Evolutionary conservation across 257 asterid genomes (phyloP), one percentile per base, ranked within the genome.

Genomic region (Przewalskia tangutica): DNA sequence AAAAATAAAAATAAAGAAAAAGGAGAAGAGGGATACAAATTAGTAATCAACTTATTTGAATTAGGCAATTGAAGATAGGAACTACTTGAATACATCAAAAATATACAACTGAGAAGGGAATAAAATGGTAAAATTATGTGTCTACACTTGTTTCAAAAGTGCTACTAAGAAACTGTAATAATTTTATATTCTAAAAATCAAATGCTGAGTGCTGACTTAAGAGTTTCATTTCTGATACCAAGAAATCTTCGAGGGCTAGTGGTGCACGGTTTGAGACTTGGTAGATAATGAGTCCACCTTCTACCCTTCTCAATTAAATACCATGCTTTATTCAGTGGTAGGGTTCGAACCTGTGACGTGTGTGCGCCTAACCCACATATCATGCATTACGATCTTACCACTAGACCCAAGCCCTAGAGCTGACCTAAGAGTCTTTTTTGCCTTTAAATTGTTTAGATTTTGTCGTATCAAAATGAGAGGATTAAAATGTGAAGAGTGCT

Each of bases 21-120:
- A 66, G 51, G 76, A 66, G 76, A 66, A 36, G 76, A 66, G 23
- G 76, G 76, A 66, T 66, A 66, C 76, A 38, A 66, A 38, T 66
- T 36, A 16, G 51, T 38, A 17, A 63, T 66, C 14, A 38, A 66
- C 53, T 16, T 38, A 27, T 66, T 66, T 38, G 76, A 38, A 38
- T 66, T 54, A 16, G 76, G 8, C 76, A 40, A 66, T 7, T 17
- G 14, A 66, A 38, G 51, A 40, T 67, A 67, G 32, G 13, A 38
- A 8, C 53, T 66, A 67, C 14, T 38, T 38, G 77, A 67, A 38
- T 13, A 40, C 53, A 38, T 67, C 2, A 66, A 66, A 63, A 16
- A 20, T 16, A 36, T 66, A 66, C 34, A 40, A 67, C 40, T 17
- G 54, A 67, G 77, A 4, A 40, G 54, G 76, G 54, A 67, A 40